A percentile compares a stretch with the other conserved stretches of the same genome.
Conservation (phyloP, 208 protist genomes). For the Crithidia fasciculata region DNA sequence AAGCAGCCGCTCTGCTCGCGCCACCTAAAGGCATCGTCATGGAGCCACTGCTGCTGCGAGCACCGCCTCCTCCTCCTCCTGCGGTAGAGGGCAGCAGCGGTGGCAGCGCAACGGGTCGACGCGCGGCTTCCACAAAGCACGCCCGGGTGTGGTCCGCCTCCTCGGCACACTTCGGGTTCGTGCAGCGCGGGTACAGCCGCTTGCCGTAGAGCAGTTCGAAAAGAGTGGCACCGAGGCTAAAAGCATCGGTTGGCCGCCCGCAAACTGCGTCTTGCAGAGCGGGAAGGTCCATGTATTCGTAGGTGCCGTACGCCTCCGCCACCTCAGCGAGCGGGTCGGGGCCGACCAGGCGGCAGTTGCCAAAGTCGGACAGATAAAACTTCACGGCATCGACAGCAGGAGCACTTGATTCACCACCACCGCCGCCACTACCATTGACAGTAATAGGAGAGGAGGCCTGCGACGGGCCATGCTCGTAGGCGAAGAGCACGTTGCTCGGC, state of each 20-base stretch:
- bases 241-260: slow-evolving; percentile 78
- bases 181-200: slow-evolving; percentile 76
- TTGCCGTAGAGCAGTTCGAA: slow-evolving; percentile 76
- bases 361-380: slow-evolving; percentile 90
- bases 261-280: slow-evolving; percentile 73
- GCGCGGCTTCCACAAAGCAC: slow-evolving; percentile 73
- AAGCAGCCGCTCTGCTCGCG: neutral
- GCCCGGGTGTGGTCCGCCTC: slow-evolving; percentile 75
- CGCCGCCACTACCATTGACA: slow-evolving; percentile 2
- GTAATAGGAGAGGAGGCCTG: slow-evolving; percentile 5
- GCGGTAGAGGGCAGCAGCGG: neutral
- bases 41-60: too few relatives aligned
- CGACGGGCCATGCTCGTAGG: slow-evolving; percentile 65
- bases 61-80: neutral
- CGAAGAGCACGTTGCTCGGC: slow-evolving; percentile 87
- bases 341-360: slow-evolving; percentile 83
- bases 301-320: slow-evolving; percentile 71
- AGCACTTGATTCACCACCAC: neutral
- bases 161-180: slow-evolving; percentile 35
- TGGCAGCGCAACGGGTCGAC: slow-evolving; percentile 47
- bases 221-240: slow-evolving; percentile 77
- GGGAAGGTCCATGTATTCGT: slow-evolving; percentile 87
- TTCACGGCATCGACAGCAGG: slow-evolving; percentile 44
- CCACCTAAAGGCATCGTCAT: neutral
- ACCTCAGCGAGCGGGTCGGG: slow-evolving; percentile 49